Base-by-base conservation (phyloP, 148 eudicot genomes). In the Fagopyrum homotropicum region DNA sequence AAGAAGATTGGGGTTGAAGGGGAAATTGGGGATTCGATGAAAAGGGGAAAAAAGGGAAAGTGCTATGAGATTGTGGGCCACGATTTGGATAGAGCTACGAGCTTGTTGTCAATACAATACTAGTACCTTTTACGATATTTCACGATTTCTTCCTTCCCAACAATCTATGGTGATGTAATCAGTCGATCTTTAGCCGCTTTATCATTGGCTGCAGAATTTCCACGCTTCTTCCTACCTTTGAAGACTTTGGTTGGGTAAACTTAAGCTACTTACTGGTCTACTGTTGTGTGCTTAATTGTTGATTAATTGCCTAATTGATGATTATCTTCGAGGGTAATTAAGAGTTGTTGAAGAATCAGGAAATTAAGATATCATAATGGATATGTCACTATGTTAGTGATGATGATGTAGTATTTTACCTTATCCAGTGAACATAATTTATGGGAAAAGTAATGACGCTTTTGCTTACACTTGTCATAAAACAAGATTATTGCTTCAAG, bases 21-120 rank as follows among this genome's bases (percentile, higher is more conserved):
- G 45, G 22, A 55, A 49, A 8, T 49, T 49, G 60, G n/a, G 59
- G 69, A 63, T 63, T 63, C 69, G 71, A 66, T 43, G 71, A 66
- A 66, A 66, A 15, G 47, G 47, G 71, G 17, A 43, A 66, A 66
- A 49, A 66, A 66, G 71, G 46, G 47, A 15, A 66, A 66, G 63
- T 57, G 63, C 29, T 19, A 57, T 9, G 63, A 57, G 10, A 10
- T 40, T 15, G 47, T 40, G 71, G 71, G 71, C 71, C 71, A 16
- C 9, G 10, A 66, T 66, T 66, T 66, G 71, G 71, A 66, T 66
- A 66, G 71, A 66, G 71, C 45, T 63, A 9, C 14, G 43, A 40
- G 46, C 71, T 40, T 43, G 71, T 46, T 66, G 71, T 43, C 47
- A 40, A 66, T 66, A 35, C 46, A 66, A 66, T 40, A 40, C 46